Percentiles rank a stretch among this genome's conserved stretches.
phyloP scores from a whole-genome alignment of 768 basidiomycete genomes.

The Termitomyces sp. region DNA sequence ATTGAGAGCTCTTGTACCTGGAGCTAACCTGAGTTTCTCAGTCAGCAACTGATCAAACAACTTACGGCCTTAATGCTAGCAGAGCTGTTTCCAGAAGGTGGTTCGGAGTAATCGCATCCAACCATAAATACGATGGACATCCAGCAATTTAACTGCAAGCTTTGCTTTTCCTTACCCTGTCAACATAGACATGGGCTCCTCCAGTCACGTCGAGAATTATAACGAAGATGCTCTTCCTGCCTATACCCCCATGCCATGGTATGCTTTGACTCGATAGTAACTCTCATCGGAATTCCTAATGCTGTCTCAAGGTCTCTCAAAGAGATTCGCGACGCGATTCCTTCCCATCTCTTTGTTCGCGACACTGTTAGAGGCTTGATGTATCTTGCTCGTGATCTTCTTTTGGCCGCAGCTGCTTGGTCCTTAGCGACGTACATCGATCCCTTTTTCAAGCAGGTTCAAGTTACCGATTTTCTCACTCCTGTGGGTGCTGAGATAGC shows the following conservation, averaged over 20 bases:
- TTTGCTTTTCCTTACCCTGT: conserved; percentile 6
- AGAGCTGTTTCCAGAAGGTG: not conserved
- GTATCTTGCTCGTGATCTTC: conserved; percentile 41
- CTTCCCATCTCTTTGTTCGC: conserved; percentile 37
- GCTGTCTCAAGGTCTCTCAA: conserved; percentile 32
- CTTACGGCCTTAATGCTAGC: not conserved
- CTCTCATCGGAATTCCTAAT: not conserved
- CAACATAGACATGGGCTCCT: conserved; percentile 10
- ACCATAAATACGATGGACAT: conserved; percentile 7
- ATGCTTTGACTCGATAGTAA: conserved; percentile 5
- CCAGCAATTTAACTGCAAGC: not conserved
- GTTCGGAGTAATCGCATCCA: conserved; percentile 7
- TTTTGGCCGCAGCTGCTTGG: conserved; percentile 36
- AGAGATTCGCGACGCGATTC: conserved; percentile 46
- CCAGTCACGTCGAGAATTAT: conserved; percentile 18
- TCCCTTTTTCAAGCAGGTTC: conserved; percentile 27
- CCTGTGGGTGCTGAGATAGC: conserved; percentile 29
- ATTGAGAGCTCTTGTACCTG: conserved; percentile 1
- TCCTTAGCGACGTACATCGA: conserved; percentile 38
- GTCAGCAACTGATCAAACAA: conserved; percentile 1
- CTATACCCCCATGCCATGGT: conserved; percentile 44
- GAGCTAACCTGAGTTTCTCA: conserved; percentile 10
- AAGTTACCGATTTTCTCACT: conserved; percentile 19
- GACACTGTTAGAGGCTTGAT: conserved; percentile 32
- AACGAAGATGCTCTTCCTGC: conserved; percentile 33